Conservation (phyloP, 805 yeast genomes). For the Kodamaea neixiangensis region DNA sequence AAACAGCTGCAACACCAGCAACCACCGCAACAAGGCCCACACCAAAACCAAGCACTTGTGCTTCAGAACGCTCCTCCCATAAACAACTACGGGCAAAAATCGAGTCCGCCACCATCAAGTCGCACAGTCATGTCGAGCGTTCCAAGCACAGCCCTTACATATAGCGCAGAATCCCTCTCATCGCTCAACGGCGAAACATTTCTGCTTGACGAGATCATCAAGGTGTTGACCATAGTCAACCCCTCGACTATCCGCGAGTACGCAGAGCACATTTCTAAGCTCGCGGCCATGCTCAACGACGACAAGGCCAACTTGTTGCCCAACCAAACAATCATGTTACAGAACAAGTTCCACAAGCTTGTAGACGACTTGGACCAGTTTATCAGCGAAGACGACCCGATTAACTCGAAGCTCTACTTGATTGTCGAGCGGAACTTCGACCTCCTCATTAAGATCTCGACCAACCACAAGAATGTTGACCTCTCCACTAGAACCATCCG, state of each 20-base stretch:
- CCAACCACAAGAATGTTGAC: constrained; percentile 29
- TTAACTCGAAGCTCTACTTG: constrained; percentile 32
- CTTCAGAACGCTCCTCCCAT: neutral
- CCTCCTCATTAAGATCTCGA: constrained; percentile 36
- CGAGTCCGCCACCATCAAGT: neutral
- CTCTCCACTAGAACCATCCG: constrained; percentile 37
- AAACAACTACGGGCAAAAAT: neutral
- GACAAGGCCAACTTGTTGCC: constrained; percentile 12
- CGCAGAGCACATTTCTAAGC: constrained; percentile 37
- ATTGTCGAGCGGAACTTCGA: constrained; percentile 43
- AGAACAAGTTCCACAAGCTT: constrained; percentile 25
- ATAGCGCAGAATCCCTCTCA: neutral
- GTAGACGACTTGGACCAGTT: constrained; percentile 26
- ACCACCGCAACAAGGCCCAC: neutral
- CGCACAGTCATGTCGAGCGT: neutral
- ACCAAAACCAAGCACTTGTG: neutral
- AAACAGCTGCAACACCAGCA: neutral
- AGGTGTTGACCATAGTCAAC: constrained; percentile 25
- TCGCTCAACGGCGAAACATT: constrained; percentile 4
- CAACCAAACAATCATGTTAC: constrained; percentile 20
- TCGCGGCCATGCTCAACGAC: constrained; percentile 28
- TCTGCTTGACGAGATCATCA: constrained; percentile 26
- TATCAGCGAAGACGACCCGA: constrained; percentile 26
- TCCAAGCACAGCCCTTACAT: neutral
- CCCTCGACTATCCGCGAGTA: constrained; percentile 39